A percentile compares a stretch with the other conserved stretches of the same genome.
Conservation (phyloP, 2,329 filamentous ascomycete genomes). For the Lecanicillium sp. region DNA sequence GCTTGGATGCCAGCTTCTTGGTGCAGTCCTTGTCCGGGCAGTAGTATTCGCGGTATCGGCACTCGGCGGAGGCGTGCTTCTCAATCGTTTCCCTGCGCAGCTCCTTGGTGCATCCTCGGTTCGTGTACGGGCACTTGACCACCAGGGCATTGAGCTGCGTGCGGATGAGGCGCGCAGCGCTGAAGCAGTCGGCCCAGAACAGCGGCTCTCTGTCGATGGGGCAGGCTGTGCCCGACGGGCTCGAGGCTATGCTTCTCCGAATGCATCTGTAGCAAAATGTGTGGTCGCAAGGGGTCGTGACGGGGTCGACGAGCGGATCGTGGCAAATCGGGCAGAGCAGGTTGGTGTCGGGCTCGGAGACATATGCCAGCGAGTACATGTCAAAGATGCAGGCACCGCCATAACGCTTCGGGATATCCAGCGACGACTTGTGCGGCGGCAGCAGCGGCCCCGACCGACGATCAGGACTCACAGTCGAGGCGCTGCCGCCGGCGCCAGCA, state of each 20-base stretch:
- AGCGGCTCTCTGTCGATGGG: conserved; percentile 51
- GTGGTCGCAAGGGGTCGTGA: conserved; percentile 58
- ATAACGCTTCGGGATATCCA: conserved; percentile 33
- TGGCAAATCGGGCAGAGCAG: conserved; percentile 53
- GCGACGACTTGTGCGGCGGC: conserved; percentile 32
- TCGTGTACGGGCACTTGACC: conserved; percentile 52
- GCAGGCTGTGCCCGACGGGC: conserved; percentile 39
- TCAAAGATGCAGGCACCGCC: conserved; percentile 37
- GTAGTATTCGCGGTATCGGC: conserved; percentile 48
- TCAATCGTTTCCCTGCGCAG: conserved; percentile 49
- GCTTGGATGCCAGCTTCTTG: conserved; percentile 45
- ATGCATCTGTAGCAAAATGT: conserved; percentile 59
- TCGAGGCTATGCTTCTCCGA: conserved; percentile 34
- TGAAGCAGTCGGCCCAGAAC: conserved; percentile 34
- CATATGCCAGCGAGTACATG: conserved; percentile 40
- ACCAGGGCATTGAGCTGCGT: conserved; percentile 56
- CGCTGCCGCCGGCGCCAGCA: not conserved
- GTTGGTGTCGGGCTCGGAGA: conserved; percentile 39
- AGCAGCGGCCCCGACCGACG: conserved; percentile 30
- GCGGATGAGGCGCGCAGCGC: conserved; percentile 42
- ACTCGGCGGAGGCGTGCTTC: conserved; percentile 51
- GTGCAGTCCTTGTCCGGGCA: conserved; percentile 50
- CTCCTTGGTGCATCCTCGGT: conserved; percentile 43
- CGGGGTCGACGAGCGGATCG: conserved; percentile 52
- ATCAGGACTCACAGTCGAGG: conserved; percentile 21